These are phyloP conservation scores for Diaporthe longicolla DNA, from an alignment of 2,329 filamentous ascomycete genomes.

Conservation along the genomic window DNA sequence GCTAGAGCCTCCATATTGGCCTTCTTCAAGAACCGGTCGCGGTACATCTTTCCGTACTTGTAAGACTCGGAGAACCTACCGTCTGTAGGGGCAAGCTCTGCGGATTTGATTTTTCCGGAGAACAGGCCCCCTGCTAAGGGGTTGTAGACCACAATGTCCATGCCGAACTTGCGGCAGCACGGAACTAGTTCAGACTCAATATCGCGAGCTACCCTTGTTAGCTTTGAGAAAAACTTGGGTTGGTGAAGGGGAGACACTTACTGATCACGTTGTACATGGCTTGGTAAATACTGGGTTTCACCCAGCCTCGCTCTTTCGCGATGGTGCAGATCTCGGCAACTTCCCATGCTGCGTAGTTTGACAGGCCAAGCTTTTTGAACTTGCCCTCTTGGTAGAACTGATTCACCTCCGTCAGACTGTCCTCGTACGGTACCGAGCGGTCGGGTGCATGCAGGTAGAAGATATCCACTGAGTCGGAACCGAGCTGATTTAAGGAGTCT, in stretches of 20 bases:
- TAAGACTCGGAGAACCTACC: slow-evolving; percentile 48
- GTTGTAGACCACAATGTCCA: slow-evolving; percentile 80
- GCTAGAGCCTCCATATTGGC: slow-evolving; percentile 69
- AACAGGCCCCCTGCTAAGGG: slow-evolving; percentile 80
- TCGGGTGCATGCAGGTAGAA: slow-evolving; percentile 46
- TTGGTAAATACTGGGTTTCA: slow-evolving; percentile 80
- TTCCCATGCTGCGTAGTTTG: slow-evolving; percentile 82
- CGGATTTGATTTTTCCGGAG: slow-evolving; percentile 67
- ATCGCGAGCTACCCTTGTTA: slow-evolving; percentile 64
- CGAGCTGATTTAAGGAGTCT: slow-evolving; percentile 78
- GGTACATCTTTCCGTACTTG: slow-evolving; percentile 60
- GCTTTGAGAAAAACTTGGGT: slow-evolving; percentile 49
- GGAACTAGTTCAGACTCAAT: slow-evolving; percentile 78
- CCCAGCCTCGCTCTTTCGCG: slow-evolving; percentile 77
- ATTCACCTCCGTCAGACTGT: slow-evolving; percentile 77
- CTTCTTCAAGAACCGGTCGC: slow-evolving; percentile 77
- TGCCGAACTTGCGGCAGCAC: slow-evolving; percentile 75
- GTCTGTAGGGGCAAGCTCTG: slow-evolving; percentile 48
- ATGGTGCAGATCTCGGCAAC: slow-evolving; percentile 81
- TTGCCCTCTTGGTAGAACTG: slow-evolving; percentile 79
- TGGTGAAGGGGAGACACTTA: slow-evolving; percentile 69
- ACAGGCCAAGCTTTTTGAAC: slow-evolving; percentile 78
- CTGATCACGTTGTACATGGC: slow-evolving; percentile 57
- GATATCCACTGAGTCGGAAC: slow-evolving; percentile 66
- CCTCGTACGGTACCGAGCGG: slow-evolving; percentile 73